Base-by-base conservation (phyloP, 306 rosid genomes). In the Casuarina cunninghamiana region DNA sequence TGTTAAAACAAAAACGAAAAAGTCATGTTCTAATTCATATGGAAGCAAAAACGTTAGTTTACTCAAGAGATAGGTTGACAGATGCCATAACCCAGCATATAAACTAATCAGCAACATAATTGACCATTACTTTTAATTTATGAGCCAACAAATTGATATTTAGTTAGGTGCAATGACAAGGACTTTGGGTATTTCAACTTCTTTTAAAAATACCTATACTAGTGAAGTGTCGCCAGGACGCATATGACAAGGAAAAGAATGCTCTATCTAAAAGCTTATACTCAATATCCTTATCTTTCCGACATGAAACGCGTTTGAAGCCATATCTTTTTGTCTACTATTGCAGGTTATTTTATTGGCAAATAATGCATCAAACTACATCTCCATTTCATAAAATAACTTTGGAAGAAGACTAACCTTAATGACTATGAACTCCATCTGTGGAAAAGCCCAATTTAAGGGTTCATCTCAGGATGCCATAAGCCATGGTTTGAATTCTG, bases 401-500 rank as follows among this genome's bases (percentile, higher is more conserved):
- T 6, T 50, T 57, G 10, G 74, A 66, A 53, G 11, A 35, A 58
- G 65, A 72, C 83, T 45, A 50, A 77, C 87, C 81, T 66, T 77
- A 41, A 44, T 26, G 50, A 42, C 75, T 49, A 17, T n/a, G 45
- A 61, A 16, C 37, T 69, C 21, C 62, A 5, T 60, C 39, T 35
- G 55, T 44, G 54, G 32, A 19, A 46, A 42, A 78, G 17, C 39
- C 75, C 53, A 21, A 13, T 51, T 19, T 50, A 60, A 76, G 53
- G 44, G 60, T 74, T 71, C 63, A 58, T 61, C 46, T 73, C 70
- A 68, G 53, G 77, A 73, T 21, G 88, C 84, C 86, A 87, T 16
- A 80, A 48, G 61, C 68, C 79, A 71, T 77, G 83, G 76, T 82
- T 82, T 55, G 88, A 60, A 57, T 88, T 87, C 93, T 85, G 93